phyloP scores from a whole-genome alignment of 2,329 filamentous ascomycete genomes.

The Chaetomiaceae sp. region DNA sequence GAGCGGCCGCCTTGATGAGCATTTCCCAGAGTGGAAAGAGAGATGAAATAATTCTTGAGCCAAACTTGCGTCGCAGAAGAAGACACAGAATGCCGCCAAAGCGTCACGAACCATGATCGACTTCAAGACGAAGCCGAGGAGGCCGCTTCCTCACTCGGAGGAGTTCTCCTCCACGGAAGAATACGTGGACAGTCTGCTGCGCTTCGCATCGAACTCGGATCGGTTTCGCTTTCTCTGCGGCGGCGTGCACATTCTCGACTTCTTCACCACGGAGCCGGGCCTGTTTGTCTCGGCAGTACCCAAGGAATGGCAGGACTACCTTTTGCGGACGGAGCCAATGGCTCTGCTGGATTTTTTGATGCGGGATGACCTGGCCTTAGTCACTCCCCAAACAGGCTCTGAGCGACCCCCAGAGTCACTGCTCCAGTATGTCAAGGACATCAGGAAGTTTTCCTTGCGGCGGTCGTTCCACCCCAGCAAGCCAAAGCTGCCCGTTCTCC shows the following conservation, averaged over 20 bases:
- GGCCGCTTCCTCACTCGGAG: conserved; percentile 61
- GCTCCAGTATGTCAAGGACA: conserved; percentile 62
- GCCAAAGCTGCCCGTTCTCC: conserved; percentile 50
- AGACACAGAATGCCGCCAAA: conserved; percentile 3
- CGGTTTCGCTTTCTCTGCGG: conserved; percentile 87
- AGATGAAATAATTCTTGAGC: too few relatives aligned
- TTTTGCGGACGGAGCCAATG: conserved; percentile 64
- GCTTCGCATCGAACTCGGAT: conserved; percentile 67
- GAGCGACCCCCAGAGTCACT: conserved; percentile 49
- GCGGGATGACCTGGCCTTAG: conserved; percentile 59
- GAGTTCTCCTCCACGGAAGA: conserved; percentile 65
- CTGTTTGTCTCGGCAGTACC: conserved; percentile 75
- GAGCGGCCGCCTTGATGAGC: too few relatives aligned
- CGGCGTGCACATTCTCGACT: conserved; percentile 94
- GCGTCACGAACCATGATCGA: conserved; percentile 11
- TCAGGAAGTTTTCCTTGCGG: conserved; percentile 62
- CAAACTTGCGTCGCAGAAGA: too few relatives aligned
- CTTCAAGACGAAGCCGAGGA: conserved; percentile 41
- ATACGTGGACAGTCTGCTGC: conserved; percentile 72
- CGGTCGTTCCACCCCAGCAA: conserved; percentile 50
- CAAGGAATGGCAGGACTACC: conserved; percentile 73
- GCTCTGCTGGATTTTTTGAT: conserved; percentile 74
- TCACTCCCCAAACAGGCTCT: conserved; percentile 20
- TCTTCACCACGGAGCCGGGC: conserved; percentile 79
- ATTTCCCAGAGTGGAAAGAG: too few relatives aligned